These are phyloP conservation scores for Cladophialophora immunda DNA, from an alignment of 2,329 filamentous ascomycete species.

Conservation along the genomic window DNA sequence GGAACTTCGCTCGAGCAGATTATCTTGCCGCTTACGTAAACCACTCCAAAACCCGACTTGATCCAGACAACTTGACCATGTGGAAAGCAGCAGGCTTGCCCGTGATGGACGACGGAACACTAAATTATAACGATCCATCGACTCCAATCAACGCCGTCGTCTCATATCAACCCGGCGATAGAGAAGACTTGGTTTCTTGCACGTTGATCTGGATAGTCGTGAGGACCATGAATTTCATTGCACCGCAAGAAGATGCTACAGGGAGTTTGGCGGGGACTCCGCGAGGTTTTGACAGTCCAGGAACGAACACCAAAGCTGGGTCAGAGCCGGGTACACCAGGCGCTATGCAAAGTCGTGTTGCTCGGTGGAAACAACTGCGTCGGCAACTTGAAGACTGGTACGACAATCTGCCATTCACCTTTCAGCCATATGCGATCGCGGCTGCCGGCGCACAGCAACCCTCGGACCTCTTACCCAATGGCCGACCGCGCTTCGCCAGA, in stretches of 20 bases:
- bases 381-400: conserved; percentile 68
- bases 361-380: conserved; percentile 64
- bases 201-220: conserved; percentile 71
- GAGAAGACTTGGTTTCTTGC: conserved; percentile 71
- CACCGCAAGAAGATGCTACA: conserved; percentile 36
- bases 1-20: conserved; percentile 73
- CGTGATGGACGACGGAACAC: conserved; percentile 57
- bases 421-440: conserved; percentile 64
- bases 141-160: conserved; percentile 29
- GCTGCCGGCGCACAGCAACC: conserved; percentile 48
- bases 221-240: conserved; percentile 72
- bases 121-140: conserved; percentile 31
- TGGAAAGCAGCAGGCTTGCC: conserved; percentile 72
- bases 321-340: conserved; percentile 57
- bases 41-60: conserved; percentile 66
- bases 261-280: conserved; percentile 45
- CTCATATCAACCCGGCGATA: conserved; percentile 39
- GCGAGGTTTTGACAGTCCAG: conserved; percentile 48
- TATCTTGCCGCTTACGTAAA: conserved; percentile 72
- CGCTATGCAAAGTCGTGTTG: conserved; percentile 48
- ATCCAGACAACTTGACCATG: conserved; percentile 68
- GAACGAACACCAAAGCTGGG: background rate
- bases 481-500: conserved; percentile 52
- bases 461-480: conserved; percentile 45
- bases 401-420: conserved; percentile 66